These are phyloP conservation scores for Chaetoceros tenuissimus DNA, from an alignment of 108 stramenopile genomes.

Conservation along the genomic window DNA sequence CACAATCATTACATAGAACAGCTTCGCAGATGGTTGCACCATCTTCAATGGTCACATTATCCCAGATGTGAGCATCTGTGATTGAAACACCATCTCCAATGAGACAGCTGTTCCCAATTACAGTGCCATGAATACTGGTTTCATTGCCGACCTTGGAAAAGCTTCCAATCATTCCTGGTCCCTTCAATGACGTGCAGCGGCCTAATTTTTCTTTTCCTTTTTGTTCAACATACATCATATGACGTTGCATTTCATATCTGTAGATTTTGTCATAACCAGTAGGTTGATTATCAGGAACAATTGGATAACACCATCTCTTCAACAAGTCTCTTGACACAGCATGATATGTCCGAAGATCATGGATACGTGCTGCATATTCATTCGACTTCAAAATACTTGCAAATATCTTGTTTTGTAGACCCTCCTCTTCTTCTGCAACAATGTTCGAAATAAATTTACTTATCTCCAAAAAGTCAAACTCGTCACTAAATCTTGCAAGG, in stretches of 20 bases:
- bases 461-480: slow-evolving; percentile 93
- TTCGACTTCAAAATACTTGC: slow-evolving; percentile 61
- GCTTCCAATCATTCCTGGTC: slow-evolving; percentile 63
- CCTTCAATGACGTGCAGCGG: slow-evolving; percentile 41
- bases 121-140: slow-evolving; percentile 46
- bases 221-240: slow-evolving; percentile 44
- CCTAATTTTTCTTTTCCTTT: slow-evolving; percentile 28
- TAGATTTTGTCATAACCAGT: slow-evolving; percentile 16
- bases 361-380: slow-evolving; percentile 82
- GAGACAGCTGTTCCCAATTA: slow-evolving; percentile 67
- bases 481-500: slow-evolving; percentile 89
- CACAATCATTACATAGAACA: slow-evolving; percentile 62
- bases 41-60: slow-evolving; percentile 54
- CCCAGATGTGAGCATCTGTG: slow-evolving; percentile 79
- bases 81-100: slow-evolving; percentile 49
- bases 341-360: slow-evolving; percentile 83
- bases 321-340: slow-evolving; percentile 80
- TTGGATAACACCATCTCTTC: slow-evolving; percentile 91
- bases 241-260: slow-evolving; percentile 41
- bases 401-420: slow-evolving; percentile 85
- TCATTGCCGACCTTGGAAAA: slow-evolving; percentile 58
- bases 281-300: slow-evolving; percentile 80
- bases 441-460: slow-evolving; percentile 83
- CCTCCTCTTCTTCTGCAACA: slow-evolving; percentile 91
- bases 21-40: slow-evolving; percentile 56